phyloP scores from a whole-genome alignment of 129 eudicot species.

The Erigeron canadensis region DNA sequence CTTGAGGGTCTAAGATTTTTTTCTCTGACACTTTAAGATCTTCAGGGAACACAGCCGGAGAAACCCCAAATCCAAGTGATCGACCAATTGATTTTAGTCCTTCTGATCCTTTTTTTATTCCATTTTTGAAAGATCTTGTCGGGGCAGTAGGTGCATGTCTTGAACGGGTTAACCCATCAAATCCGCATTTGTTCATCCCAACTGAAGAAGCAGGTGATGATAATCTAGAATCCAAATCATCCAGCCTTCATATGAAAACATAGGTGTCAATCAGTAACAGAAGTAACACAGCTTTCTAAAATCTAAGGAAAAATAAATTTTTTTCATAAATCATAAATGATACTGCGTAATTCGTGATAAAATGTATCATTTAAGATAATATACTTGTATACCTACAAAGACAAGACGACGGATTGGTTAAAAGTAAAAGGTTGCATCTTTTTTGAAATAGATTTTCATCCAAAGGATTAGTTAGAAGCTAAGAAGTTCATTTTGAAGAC shows the following conservation, averaged over 20 bases:
- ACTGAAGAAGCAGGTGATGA: slow-evolving; percentile 64
- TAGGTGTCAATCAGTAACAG: background rate
- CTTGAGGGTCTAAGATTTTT: slow-evolving; percentile 88
- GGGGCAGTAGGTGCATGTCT: slow-evolving; percentile 44
- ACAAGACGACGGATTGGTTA: no score
- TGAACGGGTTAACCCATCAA: slow-evolving; percentile 55
- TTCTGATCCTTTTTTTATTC: slow-evolving; percentile 74
- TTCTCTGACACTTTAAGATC: slow-evolving; percentile 87
- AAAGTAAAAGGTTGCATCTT: background rate
- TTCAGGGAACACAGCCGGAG: slow-evolving; percentile 91
- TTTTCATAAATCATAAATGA: background rate
- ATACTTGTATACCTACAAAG: no score
- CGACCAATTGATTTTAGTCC: slow-evolving; percentile 84
- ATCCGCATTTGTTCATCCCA: slow-evolving; percentile 43
- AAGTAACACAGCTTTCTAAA: background rate
- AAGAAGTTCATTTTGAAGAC: background rate
- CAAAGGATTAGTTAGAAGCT: background rate
- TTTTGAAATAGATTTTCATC: background rate
- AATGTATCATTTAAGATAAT: background rate
- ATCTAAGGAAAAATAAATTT: background rate
- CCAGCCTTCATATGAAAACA: slow-evolving; percentile 1
- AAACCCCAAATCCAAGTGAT: slow-evolving; percentile 73
- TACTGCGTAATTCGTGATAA: background rate
- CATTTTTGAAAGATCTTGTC: slow-evolving; percentile 63
- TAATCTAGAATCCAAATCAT: slow-evolving; percentile 14